Evolutionary conservation across 768 basidiomycete genomes (phyloP), one percentile per base, ranked within the genome.

Genomic region (Tubosaeta sp.): DNA sequence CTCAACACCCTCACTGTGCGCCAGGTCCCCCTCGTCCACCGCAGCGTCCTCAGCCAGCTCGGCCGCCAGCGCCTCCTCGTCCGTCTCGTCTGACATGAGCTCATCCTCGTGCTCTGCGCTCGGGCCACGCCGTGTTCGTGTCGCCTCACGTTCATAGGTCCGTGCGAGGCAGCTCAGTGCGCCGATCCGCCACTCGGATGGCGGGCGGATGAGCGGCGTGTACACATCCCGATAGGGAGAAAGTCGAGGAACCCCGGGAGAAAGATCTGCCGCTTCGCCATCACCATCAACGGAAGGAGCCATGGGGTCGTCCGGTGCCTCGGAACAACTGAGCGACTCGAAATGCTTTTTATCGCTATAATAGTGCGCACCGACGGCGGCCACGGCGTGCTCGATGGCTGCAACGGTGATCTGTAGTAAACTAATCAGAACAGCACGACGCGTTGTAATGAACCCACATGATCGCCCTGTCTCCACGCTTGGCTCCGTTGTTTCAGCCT

Each of bases 401-500:
- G 69, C 60, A 8, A 59, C 47, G 3, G 73, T 66, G 29, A 82
- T 70, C 80, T 84, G 52, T 14, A 25, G 53, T 50, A 49, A 10
- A 32, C 7, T 21, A n/a, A 58, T 50, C 19, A 39, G 46, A 42
- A 19, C 19, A 42, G 25, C 22, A 29, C 32, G 4, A 21, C 5
- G 13, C 6, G 14, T 8, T 13, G 27, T 29, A 24, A 18, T n/a
- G n/a, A 19, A 46, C 57, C 11, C 44, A 81, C 78, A 57, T 77
- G 70, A 27, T 73, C 71, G 12, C 71, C 70, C 3, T 72, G 47
- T 42, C 75, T 71, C 83, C 86, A 89, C 7, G 74, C 82, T 57
- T 78, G 84, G 42, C 78, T 78, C 18, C 76, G 75, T 35, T 71
- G 69, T 66, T 87, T 87, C 59, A 84, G 61, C 29, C 69, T 66